These are phyloP conservation scores for Neonectria coccinea DNA, from an alignment of 2,329 filamentous ascomycete genomes.

Conservation along the genomic window DNA sequence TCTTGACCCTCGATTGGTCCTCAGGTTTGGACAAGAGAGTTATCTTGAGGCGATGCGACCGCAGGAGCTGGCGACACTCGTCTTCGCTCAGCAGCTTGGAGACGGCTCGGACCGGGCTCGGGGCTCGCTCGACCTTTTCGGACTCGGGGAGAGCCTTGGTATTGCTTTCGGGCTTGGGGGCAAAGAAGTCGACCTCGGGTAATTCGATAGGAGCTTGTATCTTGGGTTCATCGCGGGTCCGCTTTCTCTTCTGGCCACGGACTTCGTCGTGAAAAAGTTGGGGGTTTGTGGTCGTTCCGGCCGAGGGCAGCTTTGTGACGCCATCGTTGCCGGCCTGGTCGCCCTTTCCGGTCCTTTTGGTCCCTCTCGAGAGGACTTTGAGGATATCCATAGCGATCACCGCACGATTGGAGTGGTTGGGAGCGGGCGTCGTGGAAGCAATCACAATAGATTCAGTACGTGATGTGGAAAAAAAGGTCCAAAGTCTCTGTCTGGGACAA, in stretches of 20 bases:
- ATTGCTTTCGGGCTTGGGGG: constrained; percentile 55
- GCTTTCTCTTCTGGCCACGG: constrained; percentile 67
- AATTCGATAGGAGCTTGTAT: constrained; percentile 48
- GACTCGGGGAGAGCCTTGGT: constrained; percentile 48
- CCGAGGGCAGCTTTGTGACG: constrained; percentile 68
- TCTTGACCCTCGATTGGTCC: constrained; percentile 60
- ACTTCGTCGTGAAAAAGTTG: constrained; percentile 75
- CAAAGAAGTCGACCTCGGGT: constrained; percentile 70
- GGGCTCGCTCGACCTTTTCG: constrained; percentile 41
- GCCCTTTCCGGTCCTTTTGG: constrained; percentile 64
- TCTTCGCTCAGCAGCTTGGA: constrained; percentile 68
- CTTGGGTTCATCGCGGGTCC: constrained; percentile 54
- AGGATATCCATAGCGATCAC: constrained; percentile 71
- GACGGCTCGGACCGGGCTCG: constrained; percentile 44
- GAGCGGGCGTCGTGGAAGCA: constrained; percentile 18
- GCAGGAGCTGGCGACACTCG: constrained; percentile 79
- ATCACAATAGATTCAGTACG: background rate
- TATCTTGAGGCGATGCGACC: constrained; percentile 86
- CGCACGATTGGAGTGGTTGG: constrained; percentile 19
- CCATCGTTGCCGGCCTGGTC: constrained; percentile 46
- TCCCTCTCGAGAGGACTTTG: constrained; percentile 77
- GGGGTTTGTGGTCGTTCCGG: constrained; percentile 72
- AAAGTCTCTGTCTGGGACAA: constrained; percentile 30
- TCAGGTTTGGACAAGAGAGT: constrained; percentile 73
- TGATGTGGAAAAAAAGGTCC: constrained; percentile 33